Evolutionary conservation across 2,329 filamentous ascomycete genomes (phyloP), one percentile per base, ranked within the genome.

Genomic region (Trichophyton mentagrophytes): DNA sequence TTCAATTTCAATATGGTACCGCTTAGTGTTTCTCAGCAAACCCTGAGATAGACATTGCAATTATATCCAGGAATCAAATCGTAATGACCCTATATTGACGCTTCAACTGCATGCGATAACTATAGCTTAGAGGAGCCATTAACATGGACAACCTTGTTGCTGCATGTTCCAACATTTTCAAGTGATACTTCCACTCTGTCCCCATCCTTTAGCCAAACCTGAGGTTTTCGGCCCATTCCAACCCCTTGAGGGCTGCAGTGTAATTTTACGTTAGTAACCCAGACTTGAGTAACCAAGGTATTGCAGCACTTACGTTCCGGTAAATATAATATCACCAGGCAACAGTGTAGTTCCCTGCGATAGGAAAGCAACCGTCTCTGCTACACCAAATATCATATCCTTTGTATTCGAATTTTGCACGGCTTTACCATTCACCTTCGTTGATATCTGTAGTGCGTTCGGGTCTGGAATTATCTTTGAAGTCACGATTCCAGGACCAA

Each of bases 401-500:
- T 75, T 74, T 3, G 77, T 80, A 0, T 72, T 77, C 17, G 73
- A 76, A 58, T 72, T 74, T 69, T 83, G 80, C 51, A 79, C 73
- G 1, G 76, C 65, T 57, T 76, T 68, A 0, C 77, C 78, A 66
- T 82, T 80, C 13, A 81, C 71, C 13, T 70, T 74, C 0, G 79
- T 82, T 68, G 70, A 71, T 59, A 77, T 77, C 1, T 65, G 66
- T 63, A 78, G 65, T 3, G 67, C 67, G 65, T 77, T 74, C 1
- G 76, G 75, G 60, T 77, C 71, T 6, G 66, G 57, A 42, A 77
- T 76, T 59, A 85, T 59, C 1, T 74, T 72, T 42, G 73, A 72
- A 56, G 80, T 81, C 6, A 88, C 86, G 64, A 90, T 88, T 1
- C 83, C 86, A 0, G 87, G 87, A 0, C 87, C 86, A 66, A 82